phyloP scores from a whole-genome alignment of 768 basidiomycete species.

The Rhizopogon salebrosus region DNA sequence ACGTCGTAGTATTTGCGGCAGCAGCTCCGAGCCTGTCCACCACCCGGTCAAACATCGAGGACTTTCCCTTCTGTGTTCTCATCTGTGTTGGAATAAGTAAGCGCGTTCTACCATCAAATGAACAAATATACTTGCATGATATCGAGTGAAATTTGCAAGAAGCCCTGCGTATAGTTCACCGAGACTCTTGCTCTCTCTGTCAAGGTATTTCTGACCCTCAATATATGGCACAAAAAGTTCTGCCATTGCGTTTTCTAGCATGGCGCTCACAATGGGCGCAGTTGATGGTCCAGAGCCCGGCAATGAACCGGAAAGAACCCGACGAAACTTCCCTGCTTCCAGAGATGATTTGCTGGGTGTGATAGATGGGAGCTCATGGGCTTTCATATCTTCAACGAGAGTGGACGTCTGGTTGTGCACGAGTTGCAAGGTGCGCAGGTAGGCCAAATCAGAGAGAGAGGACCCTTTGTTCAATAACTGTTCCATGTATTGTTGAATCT shows the following conservation, averaged over 20 bases:
- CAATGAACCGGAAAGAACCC: slow-evolving; percentile 40
- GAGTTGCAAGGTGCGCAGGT: slow-evolving; percentile 85
- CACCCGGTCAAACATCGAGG: slow-evolving; percentile 84
- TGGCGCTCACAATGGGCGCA: slow-evolving; percentile 60
- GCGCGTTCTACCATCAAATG: slow-evolving; percentile 1
- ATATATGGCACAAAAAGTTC: slow-evolving; percentile 93
- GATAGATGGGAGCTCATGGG: slow-evolving; percentile 75
- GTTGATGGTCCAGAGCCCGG: slow-evolving; percentile 38
- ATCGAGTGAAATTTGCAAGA: slow-evolving; percentile 73
- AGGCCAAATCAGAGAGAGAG: slow-evolving; percentile 81
- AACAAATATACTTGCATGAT: slow-evolving; percentile 61
- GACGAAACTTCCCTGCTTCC: slow-evolving; percentile 57
- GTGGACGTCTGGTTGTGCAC: slow-evolving; percentile 73
- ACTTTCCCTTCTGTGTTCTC: slow-evolving; percentile 63
- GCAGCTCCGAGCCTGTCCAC: slow-evolving; percentile 80
- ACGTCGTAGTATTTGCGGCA: slow-evolving; percentile 57
- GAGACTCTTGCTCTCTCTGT: slow-evolving; percentile 83
- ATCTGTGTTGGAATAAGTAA: slow-evolving; percentile 31
- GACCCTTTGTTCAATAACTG: slow-evolving; percentile 72
- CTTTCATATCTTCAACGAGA: slow-evolving; percentile 88
- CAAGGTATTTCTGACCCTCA: slow-evolving; percentile 88
- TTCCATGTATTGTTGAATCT: slow-evolving; percentile 98
- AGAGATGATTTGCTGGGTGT: slow-evolving; percentile 55
- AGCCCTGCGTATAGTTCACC: slow-evolving; percentile 72
- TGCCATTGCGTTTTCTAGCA: slow-evolving; percentile 96